These are phyloP conservation scores for Paraurostyla sp. DNA, from an alignment of 73 alveolate species.

Conservation along the genomic window DNA sequence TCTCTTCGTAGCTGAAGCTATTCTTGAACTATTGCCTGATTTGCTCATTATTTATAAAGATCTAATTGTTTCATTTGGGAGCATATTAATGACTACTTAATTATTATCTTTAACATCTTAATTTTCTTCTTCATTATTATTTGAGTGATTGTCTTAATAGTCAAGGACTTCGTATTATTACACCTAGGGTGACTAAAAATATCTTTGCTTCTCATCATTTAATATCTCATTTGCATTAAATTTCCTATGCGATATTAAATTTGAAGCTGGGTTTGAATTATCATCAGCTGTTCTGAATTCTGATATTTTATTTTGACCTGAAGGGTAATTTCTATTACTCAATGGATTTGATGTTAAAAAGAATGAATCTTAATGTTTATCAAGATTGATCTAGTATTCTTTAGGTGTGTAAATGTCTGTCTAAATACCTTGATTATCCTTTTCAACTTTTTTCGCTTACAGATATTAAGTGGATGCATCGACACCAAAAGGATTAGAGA, in stretches of 20 bases:
- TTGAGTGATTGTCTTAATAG: slow-evolving; percentile 1
- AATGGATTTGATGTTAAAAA: not conserved
- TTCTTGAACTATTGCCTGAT: not conserved
- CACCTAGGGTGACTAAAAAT: too few species aligned
- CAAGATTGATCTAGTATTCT: not conserved
- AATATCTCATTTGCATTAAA: not conserved
- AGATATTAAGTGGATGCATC: too few species aligned
- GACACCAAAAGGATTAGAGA: too few species aligned
- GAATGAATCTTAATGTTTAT: not conserved
- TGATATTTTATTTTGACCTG: not conserved
- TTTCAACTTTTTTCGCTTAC: not conserved
- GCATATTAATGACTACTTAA: not conserved
- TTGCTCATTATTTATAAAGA: not conserved
- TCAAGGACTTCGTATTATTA: not conserved
- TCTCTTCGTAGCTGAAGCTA: slow-evolving; percentile 10
- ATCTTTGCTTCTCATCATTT: too few species aligned
- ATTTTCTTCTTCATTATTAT: not conserved
- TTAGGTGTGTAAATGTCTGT: not conserved
- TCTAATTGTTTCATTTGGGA: not conserved
- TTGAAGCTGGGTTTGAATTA: not conserved
- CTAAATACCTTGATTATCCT: not conserved
- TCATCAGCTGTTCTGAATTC: slow-evolving; percentile 20
- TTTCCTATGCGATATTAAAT: not conserved
- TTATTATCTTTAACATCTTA: not conserved
- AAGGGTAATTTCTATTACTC: not conserved